A percentile compares a stretch with the other conserved stretches of the same genome.
phyloP scores from a whole-genome alignment of 169 alveolate species.

The Plasmodium vinckei region DNA sequence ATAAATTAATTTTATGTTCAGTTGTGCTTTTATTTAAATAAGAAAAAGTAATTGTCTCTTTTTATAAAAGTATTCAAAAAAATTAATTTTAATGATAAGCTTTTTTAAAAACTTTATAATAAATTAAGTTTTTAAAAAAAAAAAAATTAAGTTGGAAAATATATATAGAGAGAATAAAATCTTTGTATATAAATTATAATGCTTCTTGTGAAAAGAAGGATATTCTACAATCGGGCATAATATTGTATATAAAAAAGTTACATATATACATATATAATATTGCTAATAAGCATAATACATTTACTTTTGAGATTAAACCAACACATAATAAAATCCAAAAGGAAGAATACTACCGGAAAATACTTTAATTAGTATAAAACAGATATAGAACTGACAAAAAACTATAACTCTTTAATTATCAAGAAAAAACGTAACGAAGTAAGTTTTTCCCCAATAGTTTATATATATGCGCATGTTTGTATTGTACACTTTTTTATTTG shows the following conservation, averaged over 20 bases:
- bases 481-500: no score
- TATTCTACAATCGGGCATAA: neutral
- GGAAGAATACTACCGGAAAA: no score
- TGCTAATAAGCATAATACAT: neutral
- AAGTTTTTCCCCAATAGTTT: no score
- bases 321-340: no score
- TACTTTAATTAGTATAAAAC: no score
- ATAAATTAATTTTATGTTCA: slow-evolving; percentile 19
- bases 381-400: no score
- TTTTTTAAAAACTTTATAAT: neutral
- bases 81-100: neutral
- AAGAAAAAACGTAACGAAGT: no score
- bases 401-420: neutral
- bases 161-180: neutral
- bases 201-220: neutral
- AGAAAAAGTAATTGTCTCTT: slow-evolving; percentile 6
- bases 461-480: no score
- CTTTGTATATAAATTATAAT: neutral
- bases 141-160: no score
- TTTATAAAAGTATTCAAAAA: slow-evolving; percentile 5
- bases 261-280: neutral
- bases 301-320: no score
- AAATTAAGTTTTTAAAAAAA: neutral
- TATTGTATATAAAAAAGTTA: neutral
- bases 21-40: slow-evolving; percentile 12